These are phyloP conservation scores for Cercophora samala DNA, from an alignment of 495 filamentous ascomycete genomes.

Conservation along the genomic window DNA sequence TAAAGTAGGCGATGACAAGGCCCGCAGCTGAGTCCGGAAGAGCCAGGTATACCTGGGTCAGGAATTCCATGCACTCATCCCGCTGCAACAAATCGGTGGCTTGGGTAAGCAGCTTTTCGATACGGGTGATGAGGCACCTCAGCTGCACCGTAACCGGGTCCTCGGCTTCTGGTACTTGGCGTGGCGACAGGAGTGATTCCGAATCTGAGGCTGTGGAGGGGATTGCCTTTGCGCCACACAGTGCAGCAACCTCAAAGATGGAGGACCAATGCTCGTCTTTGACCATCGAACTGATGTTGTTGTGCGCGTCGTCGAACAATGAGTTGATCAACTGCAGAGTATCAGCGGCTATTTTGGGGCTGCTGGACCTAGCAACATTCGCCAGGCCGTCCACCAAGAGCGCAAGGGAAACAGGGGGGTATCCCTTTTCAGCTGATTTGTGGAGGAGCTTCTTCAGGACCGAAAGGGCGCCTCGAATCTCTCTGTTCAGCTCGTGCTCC, in stretches of 20 bases:
- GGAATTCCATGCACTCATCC: constrained; percentile 66
- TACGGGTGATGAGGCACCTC: constrained; percentile 34
- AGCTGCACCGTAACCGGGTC: constrained; percentile 38
- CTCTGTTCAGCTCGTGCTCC: constrained; percentile 48
- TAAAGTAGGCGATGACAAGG: constrained; percentile 57
- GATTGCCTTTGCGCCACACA: constrained; percentile 42
- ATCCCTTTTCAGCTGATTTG: constrained; percentile 58
- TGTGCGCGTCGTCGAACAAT: constrained; percentile 43
- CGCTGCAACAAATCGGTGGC: constrained; percentile 51
- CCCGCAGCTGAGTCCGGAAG: constrained; percentile 58
- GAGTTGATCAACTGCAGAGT: constrained; percentile 53
- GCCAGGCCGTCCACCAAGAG: constrained; percentile 57
- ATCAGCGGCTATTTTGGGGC: constrained; percentile 49
- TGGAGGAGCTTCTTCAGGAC: constrained; percentile 63
- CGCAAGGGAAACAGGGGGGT: constrained; percentile 57
- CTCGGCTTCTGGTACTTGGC: constrained; percentile 31
- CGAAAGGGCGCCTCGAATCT: constrained; percentile 64
- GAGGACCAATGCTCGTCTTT: constrained; percentile 52
- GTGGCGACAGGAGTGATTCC: constrained; percentile 17
- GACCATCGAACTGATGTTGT: constrained; percentile 43
- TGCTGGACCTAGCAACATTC: constrained; percentile 54
- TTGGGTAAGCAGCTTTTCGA: constrained; percentile 43
- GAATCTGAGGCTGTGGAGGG: constrained; percentile 20
- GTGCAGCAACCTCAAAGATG: constrained; percentile 46
- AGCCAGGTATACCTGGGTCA: constrained; percentile 55